Conservation (phyloP, 441 rosid genomes). For the Macaranga tanarius region DNA sequence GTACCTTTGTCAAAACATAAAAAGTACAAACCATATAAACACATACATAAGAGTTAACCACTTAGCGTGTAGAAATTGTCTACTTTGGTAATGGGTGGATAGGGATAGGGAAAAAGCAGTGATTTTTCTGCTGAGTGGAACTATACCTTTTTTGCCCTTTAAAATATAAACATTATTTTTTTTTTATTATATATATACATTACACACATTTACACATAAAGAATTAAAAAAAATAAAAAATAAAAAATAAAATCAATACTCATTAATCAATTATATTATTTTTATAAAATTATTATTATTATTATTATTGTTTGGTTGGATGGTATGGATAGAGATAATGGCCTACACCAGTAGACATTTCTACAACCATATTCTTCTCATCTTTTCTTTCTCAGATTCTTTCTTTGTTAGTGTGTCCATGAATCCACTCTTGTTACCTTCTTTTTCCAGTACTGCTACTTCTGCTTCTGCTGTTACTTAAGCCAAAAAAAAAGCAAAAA, state of each 20-base stretch:
- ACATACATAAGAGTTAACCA: constrained; percentile 21
- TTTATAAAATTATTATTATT: not conserved
- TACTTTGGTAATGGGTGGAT: constrained; percentile 29
- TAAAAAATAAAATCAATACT: not conserved
- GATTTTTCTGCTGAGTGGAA: constrained; percentile 24
- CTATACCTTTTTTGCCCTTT: constrained; percentile 31
- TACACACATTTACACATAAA: not conserved
- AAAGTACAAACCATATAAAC: constrained; percentile 25
- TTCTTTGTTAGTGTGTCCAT: constrained; percentile 39
- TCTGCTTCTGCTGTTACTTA: constrained; percentile 14
- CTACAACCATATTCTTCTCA: constrained; percentile 52
- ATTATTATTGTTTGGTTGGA: constrained; percentile 17
- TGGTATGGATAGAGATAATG: constrained; percentile 54
- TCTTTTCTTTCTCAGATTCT: constrained; percentile 45
- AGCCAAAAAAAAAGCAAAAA: too few species aligned
- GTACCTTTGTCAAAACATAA: constrained; percentile 32
- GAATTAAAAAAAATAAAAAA: not conserved
- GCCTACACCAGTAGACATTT: constrained; percentile 56
- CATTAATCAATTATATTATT: constrained; percentile 1
- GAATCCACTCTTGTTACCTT: constrained; percentile 31
- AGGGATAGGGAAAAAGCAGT: constrained; percentile 25
- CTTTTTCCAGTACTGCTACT: constrained; percentile 16
- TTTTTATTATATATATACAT: not conserved
- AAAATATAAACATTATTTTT: not conserved
- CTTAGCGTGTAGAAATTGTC: constrained; percentile 48